phyloP scores from a whole-genome alignment of 2,329 filamentous ascomycete species.

The Cladosporium sp. region DNA sequence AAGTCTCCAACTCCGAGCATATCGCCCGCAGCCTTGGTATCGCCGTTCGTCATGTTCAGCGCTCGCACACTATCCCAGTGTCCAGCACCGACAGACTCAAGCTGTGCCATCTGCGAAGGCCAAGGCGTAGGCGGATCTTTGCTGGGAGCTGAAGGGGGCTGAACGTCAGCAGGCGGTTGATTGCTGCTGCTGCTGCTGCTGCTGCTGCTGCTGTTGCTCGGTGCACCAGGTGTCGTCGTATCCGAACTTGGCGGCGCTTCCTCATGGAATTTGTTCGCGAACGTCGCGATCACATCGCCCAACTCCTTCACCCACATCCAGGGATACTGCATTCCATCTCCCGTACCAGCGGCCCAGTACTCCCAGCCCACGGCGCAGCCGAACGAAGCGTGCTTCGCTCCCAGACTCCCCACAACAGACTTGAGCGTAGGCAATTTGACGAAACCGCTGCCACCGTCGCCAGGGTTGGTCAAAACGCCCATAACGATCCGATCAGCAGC shows the following conservation, averaged over 20 bases:
- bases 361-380: slow-evolving; percentile 35
- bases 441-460: slow-evolving; percentile 34
- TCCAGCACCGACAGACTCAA: slow-evolving; percentile 25
- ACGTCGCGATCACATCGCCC: slow-evolving; percentile 8
- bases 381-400: slow-evolving; percentile 30
- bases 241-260: neutral
- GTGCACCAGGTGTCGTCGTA: neutral
- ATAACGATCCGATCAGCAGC: slow-evolving; percentile 30
- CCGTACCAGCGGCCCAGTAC: slow-evolving; percentile 33
- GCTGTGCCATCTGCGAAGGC: slow-evolving; percentile 24
- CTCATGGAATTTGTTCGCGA: neutral
- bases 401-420: slow-evolving; percentile 28
- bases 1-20: slow-evolving; percentile 14
- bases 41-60: slow-evolving; percentile 31
- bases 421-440: slow-evolving; percentile 27
- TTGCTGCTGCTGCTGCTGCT: neutral
- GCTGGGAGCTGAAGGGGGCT: slow-evolving; percentile 2
- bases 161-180: neutral
- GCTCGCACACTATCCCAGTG: slow-evolving; percentile 28
- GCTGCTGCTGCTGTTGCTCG: neutral
- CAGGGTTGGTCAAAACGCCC: slow-evolving; percentile 31
- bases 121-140: slow-evolving; percentile 27
- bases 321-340: slow-evolving; percentile 13
- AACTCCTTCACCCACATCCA: slow-evolving; percentile 16
- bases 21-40: slow-evolving; percentile 25